Percentiles rank a stretch among this genome's conserved stretches.
These are phyloP conservation scores for Coemansia sp. DNA, from an alignment of 192 early-diverging fungal species.

Conservation along the genomic window DNA sequence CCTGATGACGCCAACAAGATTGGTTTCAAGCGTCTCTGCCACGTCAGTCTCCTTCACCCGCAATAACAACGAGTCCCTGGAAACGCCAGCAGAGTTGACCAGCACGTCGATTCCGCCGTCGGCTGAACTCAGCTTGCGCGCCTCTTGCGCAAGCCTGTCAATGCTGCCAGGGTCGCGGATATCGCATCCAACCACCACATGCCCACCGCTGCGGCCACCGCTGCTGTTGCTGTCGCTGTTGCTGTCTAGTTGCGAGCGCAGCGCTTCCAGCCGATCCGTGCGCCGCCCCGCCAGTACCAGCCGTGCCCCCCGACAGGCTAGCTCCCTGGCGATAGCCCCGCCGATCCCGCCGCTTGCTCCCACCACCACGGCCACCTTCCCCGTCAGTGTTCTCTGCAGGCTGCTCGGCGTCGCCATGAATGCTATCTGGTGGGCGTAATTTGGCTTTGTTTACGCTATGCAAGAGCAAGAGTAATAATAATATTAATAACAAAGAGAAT, in stretches of 20 bases:
- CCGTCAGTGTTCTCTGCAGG: slow-evolving; percentile 11
- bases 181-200: slow-evolving; percentile 16
- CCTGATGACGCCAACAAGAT: slow-evolving; percentile 72
- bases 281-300: slow-evolving; percentile 62
- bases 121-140: not conserved
- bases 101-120: slow-evolving; percentile 17
- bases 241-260: slow-evolving; percentile 15
- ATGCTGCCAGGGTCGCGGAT: slow-evolving; percentile 11
- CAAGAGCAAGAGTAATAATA: not conserved
- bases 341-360: slow-evolving; percentile 84
- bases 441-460: not conserved
- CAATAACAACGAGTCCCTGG: slow-evolving; percentile 57
- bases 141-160: not conserved
- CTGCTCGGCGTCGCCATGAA: not conserved
- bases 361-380: slow-evolving; percentile 58
- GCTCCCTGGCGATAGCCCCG: slow-evolving; percentile 62
- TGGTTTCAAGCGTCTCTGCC: slow-evolving; percentile 62
- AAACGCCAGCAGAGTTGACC: slow-evolving; percentile 56
- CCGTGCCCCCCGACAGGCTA: slow-evolving; percentile 60
- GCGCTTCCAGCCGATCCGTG: slow-evolving; percentile 30
- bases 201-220: not conserved
- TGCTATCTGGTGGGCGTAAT: not conserved
- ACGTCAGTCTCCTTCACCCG: slow-evolving; percentile 53
- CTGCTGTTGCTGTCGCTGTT: not conserved
- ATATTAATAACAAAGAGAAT: no score